phyloP scores from a whole-genome alignment of 75 land plant species.

The Sequoia sempervirens region DNA sequence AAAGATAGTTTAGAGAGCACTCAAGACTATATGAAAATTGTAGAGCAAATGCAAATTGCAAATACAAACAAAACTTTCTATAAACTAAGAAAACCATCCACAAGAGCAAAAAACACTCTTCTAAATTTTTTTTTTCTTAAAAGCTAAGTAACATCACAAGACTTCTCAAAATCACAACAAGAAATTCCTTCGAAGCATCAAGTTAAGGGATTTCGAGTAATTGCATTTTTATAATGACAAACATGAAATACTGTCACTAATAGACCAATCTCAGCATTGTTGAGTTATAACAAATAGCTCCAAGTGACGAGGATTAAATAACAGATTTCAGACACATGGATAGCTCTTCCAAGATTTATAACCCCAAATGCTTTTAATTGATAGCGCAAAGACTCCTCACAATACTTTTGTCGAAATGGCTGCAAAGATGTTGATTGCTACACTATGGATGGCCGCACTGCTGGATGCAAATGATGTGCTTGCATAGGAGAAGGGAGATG shows the following conservation, averaged over 20 bases:
- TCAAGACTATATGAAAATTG: not conserved
- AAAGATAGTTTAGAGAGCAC: too few relatives aligned
- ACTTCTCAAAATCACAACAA: not conserved
- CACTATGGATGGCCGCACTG: too few relatives aligned
- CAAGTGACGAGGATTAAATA: not conserved
- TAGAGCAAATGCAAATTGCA: not conserved
- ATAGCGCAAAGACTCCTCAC: too few relatives aligned
- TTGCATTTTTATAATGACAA: not conserved
- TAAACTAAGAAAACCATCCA: not conserved
- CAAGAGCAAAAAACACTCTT: not conserved
- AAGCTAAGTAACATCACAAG: not conserved
- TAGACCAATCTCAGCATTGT: not conserved
- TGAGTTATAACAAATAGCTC: not conserved
- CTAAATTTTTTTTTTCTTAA: not conserved
- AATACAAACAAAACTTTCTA: not conserved
- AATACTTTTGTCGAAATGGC: too few relatives aligned
- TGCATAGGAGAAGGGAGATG: too few relatives aligned
- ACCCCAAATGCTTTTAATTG: too few relatives aligned
- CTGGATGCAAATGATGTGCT: too few relatives aligned
- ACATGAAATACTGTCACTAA: not conserved
- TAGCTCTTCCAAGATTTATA: too few relatives aligned
- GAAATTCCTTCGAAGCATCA: not conserved
- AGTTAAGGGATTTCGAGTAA: not conserved
- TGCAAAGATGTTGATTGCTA: too few relatives aligned
- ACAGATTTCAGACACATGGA: not conserved